phyloP scores from a whole-genome alignment of 495 filamentous ascomycete genomes.

The Xylaria venustula region DNA sequence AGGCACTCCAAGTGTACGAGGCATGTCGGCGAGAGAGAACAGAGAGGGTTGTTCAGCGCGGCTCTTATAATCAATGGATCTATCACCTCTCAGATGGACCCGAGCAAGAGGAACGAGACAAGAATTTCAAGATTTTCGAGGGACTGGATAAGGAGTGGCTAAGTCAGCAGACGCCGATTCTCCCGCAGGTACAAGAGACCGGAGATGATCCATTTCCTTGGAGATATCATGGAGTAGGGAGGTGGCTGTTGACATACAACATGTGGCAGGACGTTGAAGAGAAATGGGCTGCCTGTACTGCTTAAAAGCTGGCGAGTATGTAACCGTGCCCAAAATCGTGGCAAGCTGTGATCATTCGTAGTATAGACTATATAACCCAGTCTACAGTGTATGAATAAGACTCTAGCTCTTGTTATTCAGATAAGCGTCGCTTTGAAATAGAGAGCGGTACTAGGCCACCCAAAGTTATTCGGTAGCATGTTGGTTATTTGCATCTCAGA shows the following conservation, averaged over 20 bases:
- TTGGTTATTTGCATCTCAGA: too few relatives aligned
- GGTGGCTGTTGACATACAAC: constrained; percentile 56
- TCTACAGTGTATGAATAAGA: too few relatives aligned
- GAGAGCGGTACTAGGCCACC: too few relatives aligned
- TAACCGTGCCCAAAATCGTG: background rate
- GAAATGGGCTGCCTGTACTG: constrained; percentile 25
- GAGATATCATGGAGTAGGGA: constrained; percentile 55
- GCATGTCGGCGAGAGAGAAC: constrained; percentile 55
- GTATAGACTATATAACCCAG: too few relatives aligned
- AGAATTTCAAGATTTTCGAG: constrained; percentile 45
- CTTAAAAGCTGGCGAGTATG: background rate
- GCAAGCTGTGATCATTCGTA: too few relatives aligned
- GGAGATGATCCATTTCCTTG: constrained; percentile 39
- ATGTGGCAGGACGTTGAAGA: constrained; percentile 51
- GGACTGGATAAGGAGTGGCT: constrained; percentile 22
- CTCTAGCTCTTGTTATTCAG: too few relatives aligned
- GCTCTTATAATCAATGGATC: constrained; percentile 52
- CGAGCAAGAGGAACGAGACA: constrained; percentile 52
- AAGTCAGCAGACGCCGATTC: constrained; percentile 28
- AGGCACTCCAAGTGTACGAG: constrained; percentile 54
- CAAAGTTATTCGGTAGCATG: too few relatives aligned
- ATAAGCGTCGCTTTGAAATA: too few relatives aligned
- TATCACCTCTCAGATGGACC: constrained; percentile 59
- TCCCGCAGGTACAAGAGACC: constrained; percentile 43
- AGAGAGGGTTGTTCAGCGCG: constrained; percentile 54